Percentiles rank a stretch among this genome's conserved stretches.
Conservation (phyloP, 2,329 filamentous ascomycete species). For the Epichloe amarillans region DNA sequence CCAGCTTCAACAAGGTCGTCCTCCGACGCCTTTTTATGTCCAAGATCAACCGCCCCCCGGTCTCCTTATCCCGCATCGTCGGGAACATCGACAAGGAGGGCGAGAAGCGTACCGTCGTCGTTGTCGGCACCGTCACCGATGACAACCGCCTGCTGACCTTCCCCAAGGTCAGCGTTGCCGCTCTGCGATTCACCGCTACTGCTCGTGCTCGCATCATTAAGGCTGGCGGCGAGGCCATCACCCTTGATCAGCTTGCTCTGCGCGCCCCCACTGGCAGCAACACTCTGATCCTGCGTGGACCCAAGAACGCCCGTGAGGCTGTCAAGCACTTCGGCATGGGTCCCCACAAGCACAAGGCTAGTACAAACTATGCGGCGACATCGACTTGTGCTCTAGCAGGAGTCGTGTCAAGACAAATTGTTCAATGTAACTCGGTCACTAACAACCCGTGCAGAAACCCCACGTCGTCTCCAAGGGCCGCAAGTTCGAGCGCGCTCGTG, state of each 20-base stretch:
- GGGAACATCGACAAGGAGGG: slow-evolving; percentile 52
- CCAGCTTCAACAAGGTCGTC: slow-evolving; percentile 97
- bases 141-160: slow-evolving; percentile 87
- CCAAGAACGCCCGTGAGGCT: slow-evolving; percentile 96
- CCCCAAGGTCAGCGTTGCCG: slow-evolving; percentile 87
- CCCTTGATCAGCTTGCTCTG: slow-evolving; percentile 92
- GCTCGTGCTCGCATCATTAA: slow-evolving; percentile 87
- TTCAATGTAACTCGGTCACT: neutral
- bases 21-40: slow-evolving; percentile 97
- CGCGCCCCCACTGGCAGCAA: slow-evolving; percentile 91
- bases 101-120: slow-evolving; percentile 76
- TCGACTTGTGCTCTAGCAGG: too few relatives aligned
- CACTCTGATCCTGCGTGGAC: slow-evolving; percentile 91
- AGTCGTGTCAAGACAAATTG: neutral
- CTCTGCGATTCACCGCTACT: slow-evolving; percentile 91
- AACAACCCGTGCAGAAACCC: slow-evolving; percentile 55
- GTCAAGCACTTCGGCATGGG: slow-evolving; percentile 99
- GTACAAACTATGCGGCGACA: slow-evolving; percentile 13
- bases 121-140: slow-evolving; percentile 92
- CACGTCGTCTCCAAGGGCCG: slow-evolving; percentile 96
- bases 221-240: slow-evolving; percentile 89
- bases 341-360: slow-evolving; percentile 92
- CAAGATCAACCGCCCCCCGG: slow-evolving; percentile 91
- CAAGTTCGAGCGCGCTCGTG: slow-evolving; percentile 99
- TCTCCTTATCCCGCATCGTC: slow-evolving; percentile 85